phyloP scores from a whole-genome alignment of 1,284 basidiomycete genomes.

The Malassezia psittaci region DNA sequence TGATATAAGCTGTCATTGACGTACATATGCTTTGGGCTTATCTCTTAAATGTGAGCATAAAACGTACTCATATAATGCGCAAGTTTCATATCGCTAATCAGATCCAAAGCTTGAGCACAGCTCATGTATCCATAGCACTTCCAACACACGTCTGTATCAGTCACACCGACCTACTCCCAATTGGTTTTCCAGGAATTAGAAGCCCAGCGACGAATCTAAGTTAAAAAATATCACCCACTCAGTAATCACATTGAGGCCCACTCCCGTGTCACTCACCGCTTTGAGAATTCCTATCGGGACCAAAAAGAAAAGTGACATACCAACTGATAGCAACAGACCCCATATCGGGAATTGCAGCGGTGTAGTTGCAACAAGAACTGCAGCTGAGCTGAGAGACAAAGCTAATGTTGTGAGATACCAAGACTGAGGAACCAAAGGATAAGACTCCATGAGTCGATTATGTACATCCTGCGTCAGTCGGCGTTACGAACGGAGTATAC shows the following conservation, averaged over 20 bases:
- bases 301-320: constrained; percentile 49
- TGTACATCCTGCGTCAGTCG: constrained; percentile 37
- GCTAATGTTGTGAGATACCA: constrained; percentile 44
- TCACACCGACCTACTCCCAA: constrained; percentile 34
- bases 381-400: constrained; percentile 40
- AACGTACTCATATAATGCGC: constrained; percentile 33
- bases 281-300: constrained; percentile 51
- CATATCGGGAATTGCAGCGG: constrained; percentile 52
- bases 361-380: constrained; percentile 50
- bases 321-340: constrained; percentile 51
- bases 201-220: constrained; percentile 48
- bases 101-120: constrained; percentile 45
- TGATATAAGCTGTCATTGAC: constrained; percentile 49
- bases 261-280: constrained; percentile 52
- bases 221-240: constrained; percentile 46
- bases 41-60: constrained; percentile 15
- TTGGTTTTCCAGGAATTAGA: constrained; percentile 52
- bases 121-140: constrained; percentile 51
- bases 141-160: constrained; percentile 35
- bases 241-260: constrained; percentile 50
- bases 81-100: constrained; percentile 52
- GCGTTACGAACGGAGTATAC: constrained; percentile 24
- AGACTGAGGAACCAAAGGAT: constrained; percentile 34
- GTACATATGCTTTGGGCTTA: constrained; percentile 52
- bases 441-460: constrained; percentile 43